Conservation (phyloP, 176 grass and related monocot genomes). For the Bolboschoenus planiculmis region DNA sequence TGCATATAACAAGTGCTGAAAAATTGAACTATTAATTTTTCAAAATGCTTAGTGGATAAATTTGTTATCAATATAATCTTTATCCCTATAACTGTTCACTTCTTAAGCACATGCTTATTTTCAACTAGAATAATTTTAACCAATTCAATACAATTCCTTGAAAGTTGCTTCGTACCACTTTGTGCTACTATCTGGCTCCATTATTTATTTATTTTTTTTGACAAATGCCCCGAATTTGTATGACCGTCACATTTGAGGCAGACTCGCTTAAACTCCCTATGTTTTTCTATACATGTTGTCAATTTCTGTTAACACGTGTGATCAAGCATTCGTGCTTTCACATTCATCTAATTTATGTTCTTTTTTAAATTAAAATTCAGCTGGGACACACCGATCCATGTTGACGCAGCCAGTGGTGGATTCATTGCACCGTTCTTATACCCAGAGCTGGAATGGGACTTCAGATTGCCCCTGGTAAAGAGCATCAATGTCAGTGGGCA, state of each 20-base stretch:
- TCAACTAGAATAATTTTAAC: neutral
- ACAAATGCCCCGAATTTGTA: neutral
- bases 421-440: constrained; percentile 94
- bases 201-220: no score
- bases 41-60: neutral
- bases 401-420: constrained; percentile 78
- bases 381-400: constrained; percentile 91
- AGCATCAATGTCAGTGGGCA: constrained; percentile 89
- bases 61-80: neutral
- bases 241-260: neutral
- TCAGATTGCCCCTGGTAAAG: constrained; percentile 85
- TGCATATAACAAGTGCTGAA: neutral
- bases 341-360: neutral
- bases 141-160: neutral
- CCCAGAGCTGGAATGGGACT: constrained; percentile 88
- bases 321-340: neutral
- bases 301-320: neutral
- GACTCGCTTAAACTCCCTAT: neutral
- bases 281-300: neutral
- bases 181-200: neutral
- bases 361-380: constrained; percentile 18
- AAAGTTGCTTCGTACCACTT: neutral
- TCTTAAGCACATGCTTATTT: neutral
- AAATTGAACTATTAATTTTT: neutral
- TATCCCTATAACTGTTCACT: neutral